Conservation (phyloP, 169 alveolate genomes). For the Plasmodium malariae region DNA sequence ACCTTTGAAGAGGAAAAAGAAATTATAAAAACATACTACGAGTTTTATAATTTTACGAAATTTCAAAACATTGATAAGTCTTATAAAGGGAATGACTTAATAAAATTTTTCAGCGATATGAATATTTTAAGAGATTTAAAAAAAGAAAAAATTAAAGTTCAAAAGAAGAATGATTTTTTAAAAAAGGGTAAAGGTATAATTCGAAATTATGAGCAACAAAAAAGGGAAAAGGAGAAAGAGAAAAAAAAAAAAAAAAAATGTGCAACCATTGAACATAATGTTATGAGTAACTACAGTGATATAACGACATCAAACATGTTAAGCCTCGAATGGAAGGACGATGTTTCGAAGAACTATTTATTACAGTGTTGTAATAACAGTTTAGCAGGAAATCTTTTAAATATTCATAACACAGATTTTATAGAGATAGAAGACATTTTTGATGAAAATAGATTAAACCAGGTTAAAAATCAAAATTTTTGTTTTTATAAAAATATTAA, state of each 20-base stretch:
- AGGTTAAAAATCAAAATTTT: conserved; percentile 42
- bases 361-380: conserved; percentile 21
- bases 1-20: neutral
- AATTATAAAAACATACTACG: conserved; percentile 38
- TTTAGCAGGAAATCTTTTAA: neutral
- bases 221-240: neutral
- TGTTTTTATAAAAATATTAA: conserved; percentile 59
- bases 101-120: conserved; percentile 35
- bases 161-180: conserved; percentile 1
- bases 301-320: neutral
- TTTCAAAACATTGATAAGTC: conserved; percentile 21
- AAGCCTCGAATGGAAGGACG: conserved; percentile 2
- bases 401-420: conserved; percentile 68
- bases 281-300: neutral
- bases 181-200: neutral
- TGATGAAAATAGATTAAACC: conserved; percentile 37
- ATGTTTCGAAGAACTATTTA: conserved; percentile 10
- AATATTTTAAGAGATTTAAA: neutral
- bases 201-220: neutral
- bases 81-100: conserved; percentile 7
- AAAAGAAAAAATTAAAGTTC: neutral
- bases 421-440: conserved; percentile 55
- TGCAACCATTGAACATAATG: neutral
- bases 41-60: conserved; percentile 28
- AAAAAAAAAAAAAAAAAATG: neutral